Percentiles rank a stretch among this genome's conserved stretches.
Conservation (phyloP, 352 stramenopile genomes). For the Vaucheria bursata region DNA sequence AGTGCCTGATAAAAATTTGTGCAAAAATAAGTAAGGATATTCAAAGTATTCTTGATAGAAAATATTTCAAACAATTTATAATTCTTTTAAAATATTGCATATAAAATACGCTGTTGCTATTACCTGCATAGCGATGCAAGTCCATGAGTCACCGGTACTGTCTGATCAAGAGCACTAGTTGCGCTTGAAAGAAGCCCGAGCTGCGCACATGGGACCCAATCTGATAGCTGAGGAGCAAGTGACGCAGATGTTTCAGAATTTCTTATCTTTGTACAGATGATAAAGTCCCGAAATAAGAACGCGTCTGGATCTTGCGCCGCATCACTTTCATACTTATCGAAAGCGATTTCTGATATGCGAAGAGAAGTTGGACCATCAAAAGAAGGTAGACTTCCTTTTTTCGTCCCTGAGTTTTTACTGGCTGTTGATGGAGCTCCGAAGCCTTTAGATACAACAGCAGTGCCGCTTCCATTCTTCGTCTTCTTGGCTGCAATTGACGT, state of each 20-base stretch:
- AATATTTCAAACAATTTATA: too few relatives aligned
- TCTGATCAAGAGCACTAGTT: not conserved
- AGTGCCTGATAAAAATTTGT: too few relatives aligned
- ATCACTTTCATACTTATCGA: not conserved
- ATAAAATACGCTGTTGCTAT: too few relatives aligned
- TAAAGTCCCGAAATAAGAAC: not conserved
- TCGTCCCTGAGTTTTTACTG: not conserved
- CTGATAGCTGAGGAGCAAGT: not conserved
- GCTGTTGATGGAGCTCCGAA: not conserved
- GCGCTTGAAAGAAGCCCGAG: not conserved
- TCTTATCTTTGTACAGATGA: not conserved
- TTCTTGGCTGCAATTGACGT: too few relatives aligned
- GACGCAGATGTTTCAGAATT: not conserved
- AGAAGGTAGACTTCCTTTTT: not conserved
- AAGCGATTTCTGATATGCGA: not conserved
- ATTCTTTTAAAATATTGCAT: too few relatives aligned
- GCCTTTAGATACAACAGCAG: too few relatives aligned
- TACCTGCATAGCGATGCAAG: not conserved
- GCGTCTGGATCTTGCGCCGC: not conserved
- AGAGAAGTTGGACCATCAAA: constrained; percentile 1
- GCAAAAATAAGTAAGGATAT: too few relatives aligned
- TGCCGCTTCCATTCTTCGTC: too few relatives aligned
- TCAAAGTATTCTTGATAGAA: too few relatives aligned
- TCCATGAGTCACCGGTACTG: not conserved
- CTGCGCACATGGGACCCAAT: not conserved